Evolutionary conservation across 345 rosid genomes (phyloP), one percentile per base, ranked within the genome.

Genomic region (Rhizophora apiculata): DNA sequence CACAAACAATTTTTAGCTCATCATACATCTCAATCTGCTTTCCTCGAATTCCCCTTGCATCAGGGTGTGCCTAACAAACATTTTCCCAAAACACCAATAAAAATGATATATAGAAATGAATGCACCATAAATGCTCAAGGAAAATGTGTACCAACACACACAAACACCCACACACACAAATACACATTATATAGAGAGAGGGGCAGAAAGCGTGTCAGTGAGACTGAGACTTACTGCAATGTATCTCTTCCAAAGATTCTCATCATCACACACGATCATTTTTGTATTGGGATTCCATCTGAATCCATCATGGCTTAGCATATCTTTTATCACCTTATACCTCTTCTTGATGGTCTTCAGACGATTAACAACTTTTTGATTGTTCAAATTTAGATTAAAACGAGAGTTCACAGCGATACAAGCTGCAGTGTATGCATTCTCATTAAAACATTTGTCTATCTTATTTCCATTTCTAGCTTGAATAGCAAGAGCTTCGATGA

Each of bases 331-430:
- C 20, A 87, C 85, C 79, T 80, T 88, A 67, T 88, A 91, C 76
- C 97, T 81, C 83, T 91, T 91, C 86, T 91, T 91, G 75, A 91
- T 91, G 6, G 97, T 91, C 84, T 91, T 91, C 20, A 91, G 86
- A 61, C 97, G 95, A 70, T 91, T 91, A 67, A 91, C 80, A 48
- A 80, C 94, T 75, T 91, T 91, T 66, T 91, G 97, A 82, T 79
- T 91, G 79, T 88, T 91, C 81, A 91, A 81, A 78, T 84, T 88
- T 32, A 88, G 78, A 72, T 79, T 80, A 76, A 91, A 91, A 61
- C 80, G 87, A 63, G 86, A 72, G 68, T 91, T 91, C 53, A 91
- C 97, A 0, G 92, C 92, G 64, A 80, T 39, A 65, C 95, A 91
- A 75, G 90, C 92, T 57, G 97, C 89, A 54, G 88, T 78, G 67